phyloP scores from a whole-genome alignment of 2,329 filamentous ascomycete species.

The Botrytis galanthina region DNA sequence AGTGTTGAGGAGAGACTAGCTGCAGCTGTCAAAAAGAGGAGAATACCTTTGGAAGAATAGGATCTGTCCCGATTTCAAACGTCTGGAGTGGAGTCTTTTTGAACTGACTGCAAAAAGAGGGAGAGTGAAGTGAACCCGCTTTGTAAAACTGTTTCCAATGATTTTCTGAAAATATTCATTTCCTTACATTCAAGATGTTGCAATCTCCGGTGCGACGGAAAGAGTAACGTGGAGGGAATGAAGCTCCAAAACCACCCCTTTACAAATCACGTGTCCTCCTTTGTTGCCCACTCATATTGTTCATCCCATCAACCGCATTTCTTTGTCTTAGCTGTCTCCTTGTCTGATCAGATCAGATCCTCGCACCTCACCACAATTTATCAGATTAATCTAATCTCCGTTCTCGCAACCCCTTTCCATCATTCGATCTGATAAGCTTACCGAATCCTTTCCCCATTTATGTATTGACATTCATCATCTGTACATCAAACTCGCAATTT shows the following conservation, averaged over 20 bases:
- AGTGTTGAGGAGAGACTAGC: not conserved
- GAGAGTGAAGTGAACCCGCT: too few species aligned
- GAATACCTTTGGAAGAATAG: not conserved
- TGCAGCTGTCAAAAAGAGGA: not conserved
- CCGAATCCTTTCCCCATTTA: not conserved
- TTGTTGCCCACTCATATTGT: not conserved
- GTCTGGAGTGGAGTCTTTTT: not conserved
- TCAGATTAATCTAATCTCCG: slow-evolving; percentile 2
- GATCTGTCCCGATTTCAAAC: not conserved
- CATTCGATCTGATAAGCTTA: not conserved
- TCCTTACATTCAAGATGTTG: not conserved
- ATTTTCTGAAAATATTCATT: not conserved
- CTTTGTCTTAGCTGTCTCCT: not conserved
- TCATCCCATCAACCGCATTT: not conserved
- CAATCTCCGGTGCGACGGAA: not conserved
- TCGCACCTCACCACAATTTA: not conserved
- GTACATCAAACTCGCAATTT: not conserved
- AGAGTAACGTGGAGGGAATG: not conserved
- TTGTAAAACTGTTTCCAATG: not conserved
- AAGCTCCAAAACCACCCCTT: not conserved
- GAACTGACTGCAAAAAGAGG: not conserved
- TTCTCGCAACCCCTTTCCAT: not conserved
- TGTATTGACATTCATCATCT: not conserved
- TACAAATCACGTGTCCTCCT: not conserved
- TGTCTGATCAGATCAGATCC: not conserved